phyloP scores from a whole-genome alignment of 352 stramenopile species.

The Phytophthora aleatoria region DNA sequence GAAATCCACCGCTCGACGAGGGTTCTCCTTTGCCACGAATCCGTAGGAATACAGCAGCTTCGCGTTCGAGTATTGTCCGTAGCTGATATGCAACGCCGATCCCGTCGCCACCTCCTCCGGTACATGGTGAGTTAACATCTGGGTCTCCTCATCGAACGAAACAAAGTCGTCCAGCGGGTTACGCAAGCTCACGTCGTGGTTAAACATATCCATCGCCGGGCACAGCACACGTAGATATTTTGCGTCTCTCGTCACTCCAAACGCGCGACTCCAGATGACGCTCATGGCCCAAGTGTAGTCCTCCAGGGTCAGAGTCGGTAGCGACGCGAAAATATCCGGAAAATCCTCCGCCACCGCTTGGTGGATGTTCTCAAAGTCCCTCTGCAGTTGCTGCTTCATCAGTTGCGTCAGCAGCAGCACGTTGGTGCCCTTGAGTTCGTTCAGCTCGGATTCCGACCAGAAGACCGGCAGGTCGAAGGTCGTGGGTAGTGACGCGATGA shows the following conservation, averaged over 20 bases:
- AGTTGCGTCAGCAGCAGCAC: conserved; percentile 62
- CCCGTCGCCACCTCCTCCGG: conserved; percentile 34
- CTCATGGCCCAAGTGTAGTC: conserved; percentile 81
- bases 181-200: conserved; percentile 58
- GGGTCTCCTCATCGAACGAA: conserved; percentile 47
- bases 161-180: conserved; percentile 62
- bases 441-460: conserved; percentile 52
- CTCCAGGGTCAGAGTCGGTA: conserved; percentile 38
- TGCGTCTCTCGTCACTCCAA: conserved; percentile 48
- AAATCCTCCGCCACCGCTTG: conserved; percentile 49
- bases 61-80: conserved; percentile 77
- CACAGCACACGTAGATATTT: conserved; percentile 64
- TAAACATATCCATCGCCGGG: conserved; percentile 80
- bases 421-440: conserved; percentile 57
- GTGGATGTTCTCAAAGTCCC: conserved; percentile 69
- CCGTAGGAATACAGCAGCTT: conserved; percentile 85
- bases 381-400: conserved; percentile 61
- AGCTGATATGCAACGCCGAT: conserved; percentile 61
- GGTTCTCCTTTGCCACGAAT: conserved; percentile 55
- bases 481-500: conserved; percentile 55
- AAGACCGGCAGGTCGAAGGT: conserved; percentile 66
- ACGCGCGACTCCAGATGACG: conserved; percentile 80
- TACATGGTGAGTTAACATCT: conserved; percentile 53
- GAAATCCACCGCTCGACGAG: conserved; percentile 59
- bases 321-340: conserved; percentile 44